Conservation (phyloP, 352 stramenopile species). For the Phytophthora cryptogea region DNA sequence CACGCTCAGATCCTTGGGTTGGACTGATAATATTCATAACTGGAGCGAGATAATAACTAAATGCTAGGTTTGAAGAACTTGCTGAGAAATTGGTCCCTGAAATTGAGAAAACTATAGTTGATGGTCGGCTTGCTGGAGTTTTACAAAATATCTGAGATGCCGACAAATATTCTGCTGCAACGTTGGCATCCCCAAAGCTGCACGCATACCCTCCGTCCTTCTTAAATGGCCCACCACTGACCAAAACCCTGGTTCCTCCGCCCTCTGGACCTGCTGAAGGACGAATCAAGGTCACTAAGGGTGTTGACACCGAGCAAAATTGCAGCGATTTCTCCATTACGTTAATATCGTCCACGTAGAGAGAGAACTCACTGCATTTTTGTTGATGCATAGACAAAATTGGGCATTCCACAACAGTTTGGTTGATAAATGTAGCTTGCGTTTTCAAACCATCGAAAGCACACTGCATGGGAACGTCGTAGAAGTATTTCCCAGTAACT, state of each 20-base stretch:
- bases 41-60: conserved; percentile 31
- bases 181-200: conserved; percentile 27
- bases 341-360: conserved; percentile 20
- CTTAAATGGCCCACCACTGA: conserved; percentile 38
- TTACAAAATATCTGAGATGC: conserved; percentile 39
- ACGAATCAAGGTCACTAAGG: conserved; percentile 31
- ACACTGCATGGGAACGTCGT: conserved; percentile 22
- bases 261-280: conserved; percentile 36
- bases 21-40: conserved; percentile 25
- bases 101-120: conserved; percentile 33
- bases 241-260: conserved; percentile 45
- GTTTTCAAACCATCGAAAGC: conserved; percentile 21
- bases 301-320: conserved; percentile 12
- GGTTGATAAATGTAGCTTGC: conserved; percentile 17
- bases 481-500: conserved; percentile 20
- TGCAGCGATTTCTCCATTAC: conserved; percentile 5
- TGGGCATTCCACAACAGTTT: conserved; percentile 17
- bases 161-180: conserved; percentile 31
- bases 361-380: conserved; percentile 21
- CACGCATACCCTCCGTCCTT: conserved; percentile 27
- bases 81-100: conserved; percentile 15
- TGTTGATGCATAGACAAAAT: not conserved
- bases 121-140: conserved; percentile 26
- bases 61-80: conserved; percentile 7
- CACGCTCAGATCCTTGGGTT: conserved; percentile 32